phyloP scores from a whole-genome alignment of 768 basidiomycete species.

The Hysterangium stoloniferum region DNA sequence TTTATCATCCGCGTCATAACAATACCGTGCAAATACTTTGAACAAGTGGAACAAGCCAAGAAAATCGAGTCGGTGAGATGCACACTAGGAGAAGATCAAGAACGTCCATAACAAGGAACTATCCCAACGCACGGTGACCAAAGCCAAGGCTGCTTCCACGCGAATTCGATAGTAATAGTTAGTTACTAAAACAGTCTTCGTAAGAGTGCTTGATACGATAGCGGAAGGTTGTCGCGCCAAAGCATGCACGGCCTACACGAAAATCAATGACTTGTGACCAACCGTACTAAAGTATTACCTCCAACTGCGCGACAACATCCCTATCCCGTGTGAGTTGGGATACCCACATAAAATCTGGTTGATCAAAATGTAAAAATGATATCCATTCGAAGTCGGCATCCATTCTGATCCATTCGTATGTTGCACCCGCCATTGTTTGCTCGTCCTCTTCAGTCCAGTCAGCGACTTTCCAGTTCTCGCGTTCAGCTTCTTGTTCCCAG shows the following conservation, averaged over 20 bases:
- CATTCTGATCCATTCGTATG: slow-evolving; percentile 99
- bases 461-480: slow-evolving; percentile 92
- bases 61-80: slow-evolving; percentile 73
- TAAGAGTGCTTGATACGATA: slow-evolving; percentile 84
- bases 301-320: slow-evolving; percentile 94
- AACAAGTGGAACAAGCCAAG: slow-evolving; percentile 92
- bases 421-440: slow-evolving; percentile 86
- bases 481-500: slow-evolving; percentile 93
- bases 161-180: slow-evolving; percentile 97
- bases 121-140: slow-evolving; percentile 60
- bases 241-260: slow-evolving; percentile 81
- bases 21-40: slow-evolving; percentile 88
- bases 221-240: slow-evolving; percentile 73
- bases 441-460: slow-evolving; percentile 99
- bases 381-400: slow-evolving; percentile 99
- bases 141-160: slow-evolving; percentile 84
- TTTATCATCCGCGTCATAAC: slow-evolving; percentile 78
- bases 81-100: slow-evolving; percentile 49
- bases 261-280: slow-evolving; percentile 6
- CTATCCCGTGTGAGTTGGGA: slow-evolving; percentile 91
- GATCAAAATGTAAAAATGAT: slow-evolving; percentile 83
- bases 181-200: slow-evolving; percentile 87
- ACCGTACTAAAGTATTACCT: slow-evolving; percentile 48
- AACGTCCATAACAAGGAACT: not conserved
- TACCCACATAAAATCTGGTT: slow-evolving; percentile 99